Conservation (phyloP, 2,329 filamentous ascomycete species). For the Pyricularia sp. region DNA sequence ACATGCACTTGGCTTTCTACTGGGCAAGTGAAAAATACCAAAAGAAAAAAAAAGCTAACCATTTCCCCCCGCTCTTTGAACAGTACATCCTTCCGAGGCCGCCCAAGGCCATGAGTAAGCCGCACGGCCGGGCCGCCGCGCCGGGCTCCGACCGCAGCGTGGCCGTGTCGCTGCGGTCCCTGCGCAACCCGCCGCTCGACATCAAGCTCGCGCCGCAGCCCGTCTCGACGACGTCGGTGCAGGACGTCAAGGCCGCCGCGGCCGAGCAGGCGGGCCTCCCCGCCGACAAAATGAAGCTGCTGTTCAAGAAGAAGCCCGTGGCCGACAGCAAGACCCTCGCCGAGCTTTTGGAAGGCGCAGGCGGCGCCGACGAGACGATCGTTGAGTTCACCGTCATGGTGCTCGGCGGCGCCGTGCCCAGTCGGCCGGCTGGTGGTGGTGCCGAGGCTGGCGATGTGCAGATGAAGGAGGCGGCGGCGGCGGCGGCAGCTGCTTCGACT, state of each 20-base stretch:
- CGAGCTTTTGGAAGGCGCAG: slow-evolving; percentile 49
- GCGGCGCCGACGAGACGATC: slow-evolving; percentile 27
- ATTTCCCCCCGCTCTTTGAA: slow-evolving; percentile 6
- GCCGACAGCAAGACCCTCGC: slow-evolving; percentile 67
- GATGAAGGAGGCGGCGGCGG: slow-evolving; percentile 23
- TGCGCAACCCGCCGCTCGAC: slow-evolving; percentile 65
- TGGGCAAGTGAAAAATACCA: not conserved
- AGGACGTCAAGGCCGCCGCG: slow-evolving; percentile 68
- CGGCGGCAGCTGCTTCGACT: slow-evolving; percentile 27
- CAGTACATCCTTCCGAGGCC: slow-evolving; percentile 67
- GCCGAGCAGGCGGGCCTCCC: slow-evolving; percentile 52
- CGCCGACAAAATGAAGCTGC: slow-evolving; percentile 73
- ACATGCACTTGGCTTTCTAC: not conserved
- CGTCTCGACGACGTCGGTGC: slow-evolving; percentile 57
- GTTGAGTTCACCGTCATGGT: slow-evolving; percentile 86
- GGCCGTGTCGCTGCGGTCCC: slow-evolving; percentile 60
- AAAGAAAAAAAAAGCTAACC: slow-evolving; percentile 6
- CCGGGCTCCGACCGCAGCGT: slow-evolving; percentile 44
- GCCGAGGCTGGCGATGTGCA: slow-evolving; percentile 15
- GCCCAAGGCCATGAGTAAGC: slow-evolving; percentile 44
- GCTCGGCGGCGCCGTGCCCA: slow-evolving; percentile 54
- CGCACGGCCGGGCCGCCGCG: slow-evolving; percentile 30
- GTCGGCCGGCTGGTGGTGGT: slow-evolving; percentile 16
- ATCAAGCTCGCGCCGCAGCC: slow-evolving; percentile 55
- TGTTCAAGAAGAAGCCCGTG: slow-evolving; percentile 82